A percentile compares a stretch with the other conserved stretches of the same genome.
Evolutionary conservation across 805 yeast species (phyloP).

Genomic region (Myxozyma vanderwaltii): DNA sequence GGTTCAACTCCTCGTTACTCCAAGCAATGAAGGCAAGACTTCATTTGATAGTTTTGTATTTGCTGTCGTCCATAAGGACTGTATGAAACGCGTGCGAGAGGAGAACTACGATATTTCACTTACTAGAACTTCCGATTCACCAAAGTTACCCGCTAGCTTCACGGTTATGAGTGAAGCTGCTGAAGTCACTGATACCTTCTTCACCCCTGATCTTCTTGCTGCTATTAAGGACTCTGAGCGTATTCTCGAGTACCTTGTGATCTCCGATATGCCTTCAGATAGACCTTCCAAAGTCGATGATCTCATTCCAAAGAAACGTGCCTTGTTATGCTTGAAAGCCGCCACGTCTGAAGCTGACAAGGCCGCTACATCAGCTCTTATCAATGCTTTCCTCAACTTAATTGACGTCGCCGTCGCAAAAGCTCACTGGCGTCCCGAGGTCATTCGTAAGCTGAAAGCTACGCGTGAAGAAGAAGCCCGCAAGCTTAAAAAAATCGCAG

Average conservation of each 20-base stretch:
- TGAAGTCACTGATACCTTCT: slow-evolving; percentile 72
- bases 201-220: slow-evolving; percentile 48
- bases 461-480: slow-evolving; percentile 73
- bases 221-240: slow-evolving; percentile 50
- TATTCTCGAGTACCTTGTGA: slow-evolving; percentile 65
- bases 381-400: slow-evolving; percentile 59
- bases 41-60: slow-evolving; percentile 69
- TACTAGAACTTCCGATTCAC: slow-evolving; percentile 76
- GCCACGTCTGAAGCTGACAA: slow-evolving; percentile 55
- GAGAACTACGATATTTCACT: slow-evolving; percentile 80
- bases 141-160: slow-evolving; percentile 67
- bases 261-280: slow-evolving; percentile 80
- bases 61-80: slow-evolving; percentile 81
- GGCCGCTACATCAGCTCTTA: slow-evolving; percentile 51
- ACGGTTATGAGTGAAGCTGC: slow-evolving; percentile 88
- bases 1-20: slow-evolving; percentile 63
- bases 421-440: slow-evolving; percentile 68
- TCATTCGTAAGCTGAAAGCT: slow-evolving; percentile 71
- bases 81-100: slow-evolving; percentile 75
- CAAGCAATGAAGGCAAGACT: slow-evolving; percentile 47
- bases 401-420: slow-evolving; percentile 60
- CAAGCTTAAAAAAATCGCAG: slow-evolving; percentile 70
- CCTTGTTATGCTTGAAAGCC: slow-evolving; percentile 57
- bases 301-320: slow-evolving; percentile 54
- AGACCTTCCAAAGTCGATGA: slow-evolving; percentile 57